phyloP scores from a whole-genome alignment of 1,284 basidiomycete genomes.

The Malassezia restricta region DNA sequence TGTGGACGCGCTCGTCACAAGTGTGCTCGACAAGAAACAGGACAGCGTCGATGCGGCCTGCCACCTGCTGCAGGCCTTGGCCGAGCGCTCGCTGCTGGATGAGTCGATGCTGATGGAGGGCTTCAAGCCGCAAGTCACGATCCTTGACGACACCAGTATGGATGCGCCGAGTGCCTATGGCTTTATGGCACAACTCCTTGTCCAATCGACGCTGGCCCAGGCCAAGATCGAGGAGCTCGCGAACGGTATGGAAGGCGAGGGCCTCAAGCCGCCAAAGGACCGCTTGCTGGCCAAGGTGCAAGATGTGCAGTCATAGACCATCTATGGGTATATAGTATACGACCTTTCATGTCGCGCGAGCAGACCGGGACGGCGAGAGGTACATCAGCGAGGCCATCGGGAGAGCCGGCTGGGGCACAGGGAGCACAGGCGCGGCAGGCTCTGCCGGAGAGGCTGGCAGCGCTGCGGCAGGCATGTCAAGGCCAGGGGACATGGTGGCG shows the following conservation, averaged over 20 bases:
- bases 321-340: no score
- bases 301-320: slow-evolving; percentile 5
- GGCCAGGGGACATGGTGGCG: neutral
- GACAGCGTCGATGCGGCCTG: slow-evolving; percentile 57
- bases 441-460: neutral
- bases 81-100: slow-evolving; percentile 23
- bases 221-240: slow-evolving; percentile 38
- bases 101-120: slow-evolving; percentile 55
- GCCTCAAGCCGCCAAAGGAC: slow-evolving; percentile 40
- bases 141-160: slow-evolving; percentile 72
- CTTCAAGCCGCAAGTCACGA: slow-evolving; percentile 59
- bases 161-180: slow-evolving; percentile 76
- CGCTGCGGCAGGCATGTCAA: neutral
- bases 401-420: neutral
- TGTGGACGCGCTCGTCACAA: slow-evolving; percentile 61
- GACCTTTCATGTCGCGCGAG: no score
- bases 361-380: no score
- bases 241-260: slow-evolving; percentile 39
- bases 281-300: slow-evolving; percentile 42
- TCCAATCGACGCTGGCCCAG: slow-evolving; percentile 23
- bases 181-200: slow-evolving; percentile 54
- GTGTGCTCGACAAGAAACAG: slow-evolving; percentile 67
- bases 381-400: no score
- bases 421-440: neutral
- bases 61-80: slow-evolving; percentile 36